A percentile compares a stretch with the other conserved stretches of the same genome.
Conservation (phyloP, 2,329 filamentous ascomycete genomes). For the Cercospora nicotianae region DNA sequence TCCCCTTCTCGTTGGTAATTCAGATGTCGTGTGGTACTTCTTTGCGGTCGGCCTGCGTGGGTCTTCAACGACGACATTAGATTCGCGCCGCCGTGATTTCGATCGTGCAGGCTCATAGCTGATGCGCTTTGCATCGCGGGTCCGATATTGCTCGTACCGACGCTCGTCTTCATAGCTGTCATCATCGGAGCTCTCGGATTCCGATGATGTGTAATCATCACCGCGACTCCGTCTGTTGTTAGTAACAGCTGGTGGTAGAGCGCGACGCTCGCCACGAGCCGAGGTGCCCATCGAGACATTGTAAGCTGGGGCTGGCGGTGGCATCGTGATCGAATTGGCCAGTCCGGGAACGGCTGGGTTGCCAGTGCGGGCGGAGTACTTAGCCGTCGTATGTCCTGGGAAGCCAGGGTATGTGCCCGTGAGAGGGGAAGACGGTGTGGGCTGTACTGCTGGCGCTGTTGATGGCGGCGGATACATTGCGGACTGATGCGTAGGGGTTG, state of each 20-base stretch:
- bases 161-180: constrained; percentile 22
- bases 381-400: constrained; percentile 20
- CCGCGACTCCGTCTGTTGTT: not conserved
- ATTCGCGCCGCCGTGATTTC: constrained; percentile 17
- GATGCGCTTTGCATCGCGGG: constrained; percentile 10
- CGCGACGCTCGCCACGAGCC: constrained; percentile 13
- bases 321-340: constrained; percentile 19
- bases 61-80: not conserved
- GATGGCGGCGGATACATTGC: constrained; percentile 29
- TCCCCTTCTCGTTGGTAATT: not conserved
- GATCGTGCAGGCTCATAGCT: constrained; percentile 16
- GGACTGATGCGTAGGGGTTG: constrained; percentile 27
- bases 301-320: constrained; percentile 11
- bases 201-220: constrained; percentile 19
- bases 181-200: constrained; percentile 21
- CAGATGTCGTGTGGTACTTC: constrained; percentile 9
- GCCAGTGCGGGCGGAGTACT: constrained; percentile 31
- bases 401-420: constrained; percentile 18
- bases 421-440: constrained; percentile 23
- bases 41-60: not conserved
- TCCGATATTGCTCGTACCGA: constrained; percentile 10
- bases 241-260: not conserved
- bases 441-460: constrained; percentile 15
- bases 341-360: constrained; percentile 24
- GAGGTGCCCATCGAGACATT: constrained; percentile 19